phyloP scores from a whole-genome alignment of 345 rosid genomes.

The Balakata baccata region DNA sequence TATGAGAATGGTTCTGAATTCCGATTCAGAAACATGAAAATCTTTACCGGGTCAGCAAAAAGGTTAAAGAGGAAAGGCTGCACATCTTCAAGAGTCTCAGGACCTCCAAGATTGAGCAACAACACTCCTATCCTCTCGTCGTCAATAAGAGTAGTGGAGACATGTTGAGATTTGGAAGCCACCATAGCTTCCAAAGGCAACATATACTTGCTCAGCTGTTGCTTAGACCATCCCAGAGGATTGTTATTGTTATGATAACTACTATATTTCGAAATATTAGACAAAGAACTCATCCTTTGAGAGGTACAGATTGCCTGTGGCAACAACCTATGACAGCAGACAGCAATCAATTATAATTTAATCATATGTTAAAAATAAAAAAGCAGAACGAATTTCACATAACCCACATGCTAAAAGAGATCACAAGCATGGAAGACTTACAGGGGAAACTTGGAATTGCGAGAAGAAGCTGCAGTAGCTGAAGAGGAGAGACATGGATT shows the following conservation, averaged over 20 bases:
- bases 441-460: conserved; percentile 16
- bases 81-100: conserved; percentile 95
- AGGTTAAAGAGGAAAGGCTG: conserved; percentile 98
- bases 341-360: background rate
- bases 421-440: background rate
- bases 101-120: conserved; percentile 95
- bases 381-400: conserved; percentile 1
- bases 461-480: conserved; percentile 15
- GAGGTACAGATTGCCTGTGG: conserved; percentile 40
- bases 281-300: conserved; percentile 35
- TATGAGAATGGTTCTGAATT: background rate
- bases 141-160: conserved; percentile 38
- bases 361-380: no score
- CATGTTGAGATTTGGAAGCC: conserved; percentile 46
- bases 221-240: conserved; percentile 38
- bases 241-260: conserved; percentile 8
- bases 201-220: conserved; percentile 25
- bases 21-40: background rate
- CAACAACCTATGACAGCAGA: conserved; percentile 33
- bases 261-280: conserved; percentile 28
- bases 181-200: conserved; percentile 53
- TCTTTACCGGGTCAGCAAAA: conserved; percentile 85
- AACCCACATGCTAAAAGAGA: background rate
- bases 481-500: conserved; percentile 21
- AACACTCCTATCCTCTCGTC: conserved; percentile 77